Conservation (phyloP, 352 stramenopile species). For the Saprolegnia parasitica region DNA sequence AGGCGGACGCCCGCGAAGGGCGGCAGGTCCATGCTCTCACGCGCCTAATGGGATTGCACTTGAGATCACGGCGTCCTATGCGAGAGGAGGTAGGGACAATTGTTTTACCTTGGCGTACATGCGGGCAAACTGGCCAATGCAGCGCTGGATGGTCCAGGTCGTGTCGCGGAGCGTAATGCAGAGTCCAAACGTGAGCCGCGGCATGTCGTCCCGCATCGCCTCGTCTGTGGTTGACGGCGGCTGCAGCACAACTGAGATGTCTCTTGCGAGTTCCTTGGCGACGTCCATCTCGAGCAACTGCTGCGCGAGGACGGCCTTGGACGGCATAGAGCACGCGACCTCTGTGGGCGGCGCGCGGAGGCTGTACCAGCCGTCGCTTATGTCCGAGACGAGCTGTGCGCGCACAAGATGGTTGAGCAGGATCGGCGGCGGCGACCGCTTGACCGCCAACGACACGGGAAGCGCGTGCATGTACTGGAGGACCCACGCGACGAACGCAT, state of each 20-base stretch:
- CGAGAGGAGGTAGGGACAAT: background rate
- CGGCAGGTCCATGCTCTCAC: background rate
- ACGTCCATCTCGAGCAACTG: conserved; percentile 14
- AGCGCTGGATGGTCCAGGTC: conserved; percentile 16
- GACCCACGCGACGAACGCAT: background rate
- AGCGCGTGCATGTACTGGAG: background rate
- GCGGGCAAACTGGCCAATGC: conserved; percentile 9
- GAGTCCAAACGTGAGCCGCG: background rate
- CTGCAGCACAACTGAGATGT: conserved; percentile 6
- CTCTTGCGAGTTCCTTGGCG: conserved; percentile 1
- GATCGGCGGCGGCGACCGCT: background rate
- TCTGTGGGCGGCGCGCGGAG: too few relatives aligned
- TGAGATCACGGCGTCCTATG: too few relatives aligned
- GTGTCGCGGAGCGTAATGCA: conserved; percentile 5
- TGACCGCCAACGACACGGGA: background rate
- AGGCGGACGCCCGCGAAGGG: background rate
- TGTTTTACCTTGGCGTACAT: background rate
- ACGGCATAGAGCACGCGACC: background rate
- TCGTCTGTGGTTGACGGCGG: background rate
- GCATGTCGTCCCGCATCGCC: too few relatives aligned
- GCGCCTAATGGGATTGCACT: background rate
- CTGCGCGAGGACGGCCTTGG: background rate
- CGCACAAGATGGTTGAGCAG: background rate
- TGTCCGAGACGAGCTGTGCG: background rate
- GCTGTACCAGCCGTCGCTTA: background rate